Evolutionary conservation across 192 early-diverging fungal genomes (phyloP).

Genomic region (Coemansia sp.): DNA sequence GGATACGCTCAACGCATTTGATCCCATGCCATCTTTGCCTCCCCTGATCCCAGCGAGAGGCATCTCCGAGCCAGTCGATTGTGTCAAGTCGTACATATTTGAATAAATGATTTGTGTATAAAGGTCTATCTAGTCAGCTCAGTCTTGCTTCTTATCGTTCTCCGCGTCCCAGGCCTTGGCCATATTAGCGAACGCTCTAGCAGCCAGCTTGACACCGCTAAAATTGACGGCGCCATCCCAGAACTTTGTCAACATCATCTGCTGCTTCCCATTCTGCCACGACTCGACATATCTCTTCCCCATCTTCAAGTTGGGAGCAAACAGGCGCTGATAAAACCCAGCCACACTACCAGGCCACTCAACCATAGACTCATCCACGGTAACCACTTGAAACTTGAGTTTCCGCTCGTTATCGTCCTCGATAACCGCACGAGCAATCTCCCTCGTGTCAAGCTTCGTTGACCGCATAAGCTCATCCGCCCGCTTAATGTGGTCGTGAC

Average conservation of each 20-base stretch:
- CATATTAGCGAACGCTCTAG: conserved; percentile 4
- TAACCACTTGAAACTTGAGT: conserved; percentile 1
- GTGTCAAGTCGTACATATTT: background rate
- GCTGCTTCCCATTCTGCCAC: conserved; percentile 29
- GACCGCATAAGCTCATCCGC: background rate
- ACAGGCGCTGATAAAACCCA: conserved; percentile 9
- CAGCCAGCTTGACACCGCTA: conserved; percentile 18
- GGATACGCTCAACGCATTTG: background rate
- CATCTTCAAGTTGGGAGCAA: conserved; percentile 15
- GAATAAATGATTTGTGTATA: background rate
- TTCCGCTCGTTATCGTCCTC: background rate
- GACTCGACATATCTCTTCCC: conserved; percentile 20
- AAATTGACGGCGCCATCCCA: conserved; percentile 12
- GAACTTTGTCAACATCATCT: conserved; percentile 9
- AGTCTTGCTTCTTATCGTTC: conserved; percentile 4
- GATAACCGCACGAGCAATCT: background rate
- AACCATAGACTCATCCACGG: conserved; percentile 18
- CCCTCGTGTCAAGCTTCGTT: background rate
- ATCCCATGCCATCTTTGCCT: background rate
- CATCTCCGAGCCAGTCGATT: too few relatives aligned
- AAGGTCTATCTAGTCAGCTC: background rate
- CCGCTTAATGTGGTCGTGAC: conserved; percentile 6
- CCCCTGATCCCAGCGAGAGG: background rate
- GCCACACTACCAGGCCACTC: background rate
- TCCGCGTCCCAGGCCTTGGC: conserved; percentile 9